These are phyloP conservation scores for Massariosphaeria phaeospora DNA, from an alignment of 495 filamentous ascomycete species.

Conservation along the genomic window DNA sequence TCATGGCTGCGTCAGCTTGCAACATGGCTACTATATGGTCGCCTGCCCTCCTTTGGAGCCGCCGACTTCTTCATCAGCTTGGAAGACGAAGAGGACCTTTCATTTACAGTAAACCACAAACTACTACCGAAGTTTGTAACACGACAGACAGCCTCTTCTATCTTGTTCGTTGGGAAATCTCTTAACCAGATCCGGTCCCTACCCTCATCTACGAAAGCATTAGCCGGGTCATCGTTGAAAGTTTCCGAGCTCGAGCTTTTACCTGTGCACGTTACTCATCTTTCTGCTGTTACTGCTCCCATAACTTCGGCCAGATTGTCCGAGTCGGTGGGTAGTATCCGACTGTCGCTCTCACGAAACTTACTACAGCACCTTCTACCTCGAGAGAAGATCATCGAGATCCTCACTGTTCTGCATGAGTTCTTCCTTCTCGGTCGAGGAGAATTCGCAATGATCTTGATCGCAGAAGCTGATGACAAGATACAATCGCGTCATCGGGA, in stretches of 20 bases:
- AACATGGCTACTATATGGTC: conserved; percentile 85
- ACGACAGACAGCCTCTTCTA: conserved; percentile 66
- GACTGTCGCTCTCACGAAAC: conserved; percentile 74
- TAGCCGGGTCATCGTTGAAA: conserved; percentile 40
- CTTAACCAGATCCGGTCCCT: conserved; percentile 70
- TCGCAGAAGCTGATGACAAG: conserved; percentile 74
- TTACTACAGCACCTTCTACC: conserved; percentile 76
- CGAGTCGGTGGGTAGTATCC: conserved; percentile 65
- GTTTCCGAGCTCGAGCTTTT: conserved; percentile 61
- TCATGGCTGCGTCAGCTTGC: conserved; percentile 88
- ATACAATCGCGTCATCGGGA: conserved; percentile 51
- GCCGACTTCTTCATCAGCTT: conserved; percentile 75
- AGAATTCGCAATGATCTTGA: conserved; percentile 83
- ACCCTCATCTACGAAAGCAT: conserved; percentile 37
- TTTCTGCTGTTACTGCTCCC: conserved; percentile 68
- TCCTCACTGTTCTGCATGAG: conserved; percentile 70
- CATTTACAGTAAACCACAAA: conserved; percentile 50
- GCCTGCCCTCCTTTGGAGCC: conserved; percentile 64
- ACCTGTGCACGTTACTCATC: conserved; percentile 63
- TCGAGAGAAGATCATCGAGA: conserved; percentile 65
- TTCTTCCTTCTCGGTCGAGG: conserved; percentile 85
- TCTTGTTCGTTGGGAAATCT: conserved; percentile 86
- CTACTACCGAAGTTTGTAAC: conserved; percentile 77
- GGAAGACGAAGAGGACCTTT: conserved; percentile 39
- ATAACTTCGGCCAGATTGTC: conserved; percentile 65